Percentiles rank a stretch among this genome's conserved stretches.
These are phyloP conservation scores for Naganishia vaughanmartiniae DNA, from an alignment of 768 basidiomycete genomes.

Conservation along the genomic window DNA sequence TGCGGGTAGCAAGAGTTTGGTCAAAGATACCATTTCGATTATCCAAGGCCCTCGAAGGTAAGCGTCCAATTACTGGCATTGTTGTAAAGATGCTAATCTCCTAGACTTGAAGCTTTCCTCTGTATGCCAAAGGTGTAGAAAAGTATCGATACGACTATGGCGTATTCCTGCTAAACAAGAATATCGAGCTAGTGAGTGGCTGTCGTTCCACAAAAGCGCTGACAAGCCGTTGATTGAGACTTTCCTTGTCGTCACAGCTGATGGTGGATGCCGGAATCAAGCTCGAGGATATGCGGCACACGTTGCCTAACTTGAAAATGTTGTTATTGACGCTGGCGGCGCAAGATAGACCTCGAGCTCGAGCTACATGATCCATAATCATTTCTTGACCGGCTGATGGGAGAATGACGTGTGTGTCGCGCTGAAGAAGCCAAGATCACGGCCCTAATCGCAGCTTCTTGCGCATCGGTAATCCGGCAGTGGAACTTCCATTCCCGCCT, in stretches of 20 bases:
- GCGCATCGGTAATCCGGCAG: neutral
- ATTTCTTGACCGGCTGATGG: neutral
- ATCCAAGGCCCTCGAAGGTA: slow-evolving; percentile 95
- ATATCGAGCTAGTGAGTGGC: slow-evolving; percentile 80
- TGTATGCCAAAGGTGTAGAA: slow-evolving; percentile 92
- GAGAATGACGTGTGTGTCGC: neutral
- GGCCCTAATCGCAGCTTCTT: slow-evolving; percentile 7
- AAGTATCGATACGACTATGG: slow-evolving; percentile 97
- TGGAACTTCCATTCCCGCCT: neutral
- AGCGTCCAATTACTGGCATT: slow-evolving; percentile 46
- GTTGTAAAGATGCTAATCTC: slow-evolving; percentile 19
- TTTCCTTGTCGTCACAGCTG: slow-evolving; percentile 58
- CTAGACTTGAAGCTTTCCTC: slow-evolving; percentile 69
- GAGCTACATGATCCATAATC: neutral
- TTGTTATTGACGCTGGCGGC: slow-evolving; percentile 74
- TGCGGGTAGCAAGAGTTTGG: slow-evolving; percentile 83
- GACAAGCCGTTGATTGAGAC: neutral
- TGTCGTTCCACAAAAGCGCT: slow-evolving; percentile 15
- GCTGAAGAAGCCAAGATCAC: neutral
- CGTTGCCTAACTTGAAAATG: slow-evolving; percentile 93
- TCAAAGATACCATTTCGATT: slow-evolving; percentile 85
- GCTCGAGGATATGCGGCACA: slow-evolving; percentile 89
- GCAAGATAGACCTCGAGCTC: slow-evolving; percentile 14
- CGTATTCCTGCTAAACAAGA: slow-evolving; percentile 92
- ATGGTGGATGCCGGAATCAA: slow-evolving; percentile 87